Base-by-base conservation (phyloP, 352 stramenopile genomes). In the Pythium vanterpoolii region DNA sequence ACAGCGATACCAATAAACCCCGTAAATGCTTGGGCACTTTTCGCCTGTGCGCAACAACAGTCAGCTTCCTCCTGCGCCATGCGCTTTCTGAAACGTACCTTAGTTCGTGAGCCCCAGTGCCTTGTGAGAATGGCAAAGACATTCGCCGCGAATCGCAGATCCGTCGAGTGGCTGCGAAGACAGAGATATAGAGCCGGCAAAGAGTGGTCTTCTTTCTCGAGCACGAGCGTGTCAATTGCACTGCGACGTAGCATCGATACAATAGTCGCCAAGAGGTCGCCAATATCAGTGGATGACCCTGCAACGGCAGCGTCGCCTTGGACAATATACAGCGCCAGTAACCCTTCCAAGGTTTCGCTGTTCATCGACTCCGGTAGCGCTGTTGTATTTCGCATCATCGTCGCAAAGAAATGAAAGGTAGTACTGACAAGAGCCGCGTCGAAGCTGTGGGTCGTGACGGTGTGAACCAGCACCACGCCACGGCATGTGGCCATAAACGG, bases 181-280 rank as follows among this genome's bases (percentile, higher is more conserved):
- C 76, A 89, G n/a, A 89, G 68, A 34, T 89, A 88, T 0, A 93
- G 56, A 14, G 78, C 74, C 28, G 80, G 77, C 0, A 90, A 68
- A 8, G 80, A 78, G 19, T 76, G 70, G 34, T 82, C 64, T 46
- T 80, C 70, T 8, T 84, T 63, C 49, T 74, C 47, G 13, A 90
- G 66, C 11, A 28, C 55, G n/a, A 90, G 58, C 3, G 61, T 26
- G 21, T 87, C 67, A 27, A 89, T 71, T 21, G 39, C 69, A 4
- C 68, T 73, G 47, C 75, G 68, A 26, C 68, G 72, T 0, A 90
- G 58, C 30, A 31, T 62, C 7, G 64, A 70, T 40, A 92, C 52
- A 11, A 90, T 67, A n/a, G 72, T 60, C 9, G 83, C 72, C 1
- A 87, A 36, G 21, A 79, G 61, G 0, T 69, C 54, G 3, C 66